Percentiles rank a stretch among this genome's conserved stretches.
Conservation (phyloP, 2,329 filamentous ascomycete species). For the Plectosphaerella cucumerina region DNA sequence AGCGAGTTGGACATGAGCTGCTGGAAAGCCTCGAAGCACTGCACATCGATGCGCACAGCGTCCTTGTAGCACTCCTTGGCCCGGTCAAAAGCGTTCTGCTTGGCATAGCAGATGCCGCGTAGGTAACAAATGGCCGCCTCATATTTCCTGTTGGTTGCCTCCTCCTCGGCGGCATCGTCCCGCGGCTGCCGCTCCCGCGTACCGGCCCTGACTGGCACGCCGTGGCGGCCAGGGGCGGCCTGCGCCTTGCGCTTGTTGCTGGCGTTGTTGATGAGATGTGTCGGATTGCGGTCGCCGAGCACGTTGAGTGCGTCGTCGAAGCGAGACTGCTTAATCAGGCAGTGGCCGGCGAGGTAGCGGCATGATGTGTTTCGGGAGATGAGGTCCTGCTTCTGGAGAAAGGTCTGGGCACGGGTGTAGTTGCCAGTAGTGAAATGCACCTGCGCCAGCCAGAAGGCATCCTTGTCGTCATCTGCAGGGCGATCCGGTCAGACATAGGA, state of each 20-base stretch:
- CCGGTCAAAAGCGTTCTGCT: constrained; percentile 94
- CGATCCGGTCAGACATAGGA: constrained; percentile 2
- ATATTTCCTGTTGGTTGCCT: constrained; percentile 72
- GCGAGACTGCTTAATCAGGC: constrained; percentile 85
- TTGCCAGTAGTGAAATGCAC: constrained; percentile 95
- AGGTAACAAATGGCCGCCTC: constrained; percentile 98
- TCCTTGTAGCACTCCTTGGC: constrained; percentile 99
- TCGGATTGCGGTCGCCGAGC: constrained; percentile 91
- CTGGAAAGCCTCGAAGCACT: constrained; percentile 97
- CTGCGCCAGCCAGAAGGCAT: constrained; percentile 97
- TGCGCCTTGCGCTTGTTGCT: constrained; percentile 67
- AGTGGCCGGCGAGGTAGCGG: constrained; percentile 89
- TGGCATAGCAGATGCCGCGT: constrained; percentile 88
- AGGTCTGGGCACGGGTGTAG: constrained; percentile 84
- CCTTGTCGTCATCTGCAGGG: constrained; percentile 75
- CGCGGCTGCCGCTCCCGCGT: constrained; percentile 30
- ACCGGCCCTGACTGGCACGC: constrained; percentile 6
- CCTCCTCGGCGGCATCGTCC: constrained; percentile 50
- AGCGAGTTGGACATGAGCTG: constrained; percentile 96
- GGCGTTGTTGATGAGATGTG: constrained; percentile 70
- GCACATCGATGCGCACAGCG: constrained; percentile 91
- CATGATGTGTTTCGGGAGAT: constrained; percentile 79
- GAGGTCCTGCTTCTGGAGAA: constrained; percentile 80
- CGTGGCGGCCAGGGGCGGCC: constrained; percentile 50
- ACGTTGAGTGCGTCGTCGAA: constrained; percentile 84